Percentiles rank a stretch among this genome's conserved stretches.
These are phyloP conservation scores for Hydnomerulius pinastri DNA, from an alignment of 768 basidiomycete species.

Conservation along the genomic window DNA sequence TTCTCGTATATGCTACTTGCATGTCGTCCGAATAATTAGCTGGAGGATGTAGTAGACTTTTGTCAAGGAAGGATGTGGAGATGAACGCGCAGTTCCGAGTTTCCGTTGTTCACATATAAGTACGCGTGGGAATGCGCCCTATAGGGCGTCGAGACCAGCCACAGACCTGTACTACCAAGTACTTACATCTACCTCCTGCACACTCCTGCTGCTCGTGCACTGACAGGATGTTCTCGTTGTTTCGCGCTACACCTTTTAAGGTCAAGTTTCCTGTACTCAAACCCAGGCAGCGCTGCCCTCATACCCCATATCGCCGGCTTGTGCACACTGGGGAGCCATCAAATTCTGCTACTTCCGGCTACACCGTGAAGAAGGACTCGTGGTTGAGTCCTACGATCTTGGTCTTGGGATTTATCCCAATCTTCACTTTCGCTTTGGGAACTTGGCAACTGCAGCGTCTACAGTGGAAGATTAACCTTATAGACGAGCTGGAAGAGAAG, in stretches of 20 bases:
- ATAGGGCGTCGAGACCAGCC: too few species aligned
- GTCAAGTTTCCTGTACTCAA: constrained; percentile 5
- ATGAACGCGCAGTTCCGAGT: constrained; percentile 8
- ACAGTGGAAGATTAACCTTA: constrained; percentile 92
- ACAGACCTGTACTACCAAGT: too few species aligned
- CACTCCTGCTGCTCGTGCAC: neutral
- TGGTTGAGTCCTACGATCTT: constrained; percentile 72
- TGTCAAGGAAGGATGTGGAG: constrained; percentile 2
- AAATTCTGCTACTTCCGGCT: constrained; percentile 41
- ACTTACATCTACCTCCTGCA: neutral
- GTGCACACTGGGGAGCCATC: constrained; percentile 18
- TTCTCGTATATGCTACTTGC: constrained; percentile 21
- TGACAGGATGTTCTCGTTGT: constrained; percentile 20
- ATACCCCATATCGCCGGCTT: constrained; percentile 8
- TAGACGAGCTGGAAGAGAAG: constrained; percentile 92
- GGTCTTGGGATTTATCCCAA: constrained; percentile 80
- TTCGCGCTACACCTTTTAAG: constrained; percentile 14
- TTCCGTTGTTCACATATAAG: neutral
- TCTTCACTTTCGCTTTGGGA: constrained; percentile 88
- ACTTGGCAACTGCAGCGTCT: constrained; percentile 93
- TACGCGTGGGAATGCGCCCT: constrained; percentile 22
- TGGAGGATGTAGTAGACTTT: neutral
- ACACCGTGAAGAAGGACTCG: constrained; percentile 59
- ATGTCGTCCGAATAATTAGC: constrained; percentile 16
- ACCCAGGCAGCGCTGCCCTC: constrained; percentile 9